A percentile compares a stretch with the other conserved stretches of the same genome.
Conservation (phyloP, 2,329 filamentous ascomycete genomes). For the Cladophialophora chaetospira region DNA sequence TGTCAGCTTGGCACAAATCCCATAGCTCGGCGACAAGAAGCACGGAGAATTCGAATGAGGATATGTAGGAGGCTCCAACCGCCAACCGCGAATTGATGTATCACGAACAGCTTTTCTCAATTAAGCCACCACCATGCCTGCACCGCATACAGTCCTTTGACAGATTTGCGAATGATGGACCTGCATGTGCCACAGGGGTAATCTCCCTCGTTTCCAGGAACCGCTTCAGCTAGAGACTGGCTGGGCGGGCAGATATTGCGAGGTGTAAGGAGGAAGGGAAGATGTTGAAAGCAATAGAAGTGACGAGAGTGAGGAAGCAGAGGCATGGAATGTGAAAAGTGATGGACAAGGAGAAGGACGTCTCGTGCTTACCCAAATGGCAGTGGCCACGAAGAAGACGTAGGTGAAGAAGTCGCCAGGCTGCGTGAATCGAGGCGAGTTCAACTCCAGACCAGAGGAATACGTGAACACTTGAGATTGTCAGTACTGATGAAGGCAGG, state of each 20-base stretch:
- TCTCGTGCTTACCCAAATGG: slow-evolving; percentile 74
- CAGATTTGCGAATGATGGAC: slow-evolving; percentile 68
- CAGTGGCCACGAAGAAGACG: slow-evolving; percentile 68
- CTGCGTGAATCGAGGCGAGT: slow-evolving; percentile 69
- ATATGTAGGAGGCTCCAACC: slow-evolving; percentile 68
- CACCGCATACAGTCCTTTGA: slow-evolving; percentile 64
- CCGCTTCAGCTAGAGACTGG: slow-evolving; percentile 69
- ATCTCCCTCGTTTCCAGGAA: slow-evolving; percentile 85
- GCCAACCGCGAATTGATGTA: slow-evolving; percentile 60
- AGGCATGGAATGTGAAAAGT: slow-evolving; percentile 18
- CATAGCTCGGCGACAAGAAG: too few species aligned
- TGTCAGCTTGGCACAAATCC: slow-evolving; percentile 31
- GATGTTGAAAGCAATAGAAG: slow-evolving; percentile 3
- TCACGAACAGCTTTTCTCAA: slow-evolving; percentile 64
- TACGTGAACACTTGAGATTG: slow-evolving; percentile 69
- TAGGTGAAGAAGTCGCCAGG: slow-evolving; percentile 83
- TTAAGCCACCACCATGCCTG: slow-evolving; percentile 75
- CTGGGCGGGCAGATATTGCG: slow-evolving; percentile 81
- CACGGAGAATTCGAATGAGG: too few species aligned
- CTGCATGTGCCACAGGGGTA: slow-evolving; percentile 65
- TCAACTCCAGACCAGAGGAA: slow-evolving; percentile 70
- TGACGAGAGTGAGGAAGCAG: not conserved
- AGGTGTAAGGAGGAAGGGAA: slow-evolving; percentile 48
- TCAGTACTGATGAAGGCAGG: slow-evolving; percentile 35
- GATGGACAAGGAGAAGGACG: slow-evolving; percentile 28